phyloP scores from a whole-genome alignment of 2,329 filamentous ascomycete genomes.

The Grosmannia penicillata region DNA sequence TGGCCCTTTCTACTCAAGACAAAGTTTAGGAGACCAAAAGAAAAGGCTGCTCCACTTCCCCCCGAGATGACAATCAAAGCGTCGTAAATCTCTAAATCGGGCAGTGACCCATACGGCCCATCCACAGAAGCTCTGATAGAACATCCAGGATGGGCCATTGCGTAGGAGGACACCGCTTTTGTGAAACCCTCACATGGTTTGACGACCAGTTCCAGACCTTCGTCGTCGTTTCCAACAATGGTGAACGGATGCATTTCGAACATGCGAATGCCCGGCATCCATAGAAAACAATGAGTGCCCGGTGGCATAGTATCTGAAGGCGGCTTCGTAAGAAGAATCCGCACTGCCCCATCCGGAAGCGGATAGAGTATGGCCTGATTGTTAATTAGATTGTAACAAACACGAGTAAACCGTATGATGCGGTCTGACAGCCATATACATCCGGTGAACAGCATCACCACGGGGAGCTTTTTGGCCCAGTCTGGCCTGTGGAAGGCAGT shows the following conservation, averaged over 20 bases:
- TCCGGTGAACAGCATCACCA: not conserved
- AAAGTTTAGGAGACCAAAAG: slow-evolving; percentile 5
- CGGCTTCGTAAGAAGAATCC: not conserved
- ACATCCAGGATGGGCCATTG: not conserved
- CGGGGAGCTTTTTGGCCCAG: not conserved
- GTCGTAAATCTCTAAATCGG: slow-evolving; percentile 3
- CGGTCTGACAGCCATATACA: not conserved
- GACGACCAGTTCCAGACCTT: not conserved
- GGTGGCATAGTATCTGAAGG: not conserved
- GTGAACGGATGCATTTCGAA: not conserved
- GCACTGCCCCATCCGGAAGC: not conserved
- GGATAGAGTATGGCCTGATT: not conserved
- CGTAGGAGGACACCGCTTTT: not conserved
- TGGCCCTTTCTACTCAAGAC: not conserved
- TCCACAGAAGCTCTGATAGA: slow-evolving; percentile 3
- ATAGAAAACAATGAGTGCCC: not conserved
- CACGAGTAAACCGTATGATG: not conserved
- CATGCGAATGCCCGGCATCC: not conserved
- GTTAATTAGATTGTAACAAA: not conserved
- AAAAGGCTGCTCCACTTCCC: slow-evolving; percentile 7
- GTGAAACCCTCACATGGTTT: not conserved
- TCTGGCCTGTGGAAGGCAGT: not conserved
- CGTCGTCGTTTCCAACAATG: not conserved
- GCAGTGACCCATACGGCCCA: slow-evolving; percentile 7
- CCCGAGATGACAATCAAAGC: slow-evolving; percentile 6